These are phyloP conservation scores for Sphaerulina populicola DNA, from an alignment of 2,329 filamentous ascomycete species.

Conservation along the genomic window DNA sequence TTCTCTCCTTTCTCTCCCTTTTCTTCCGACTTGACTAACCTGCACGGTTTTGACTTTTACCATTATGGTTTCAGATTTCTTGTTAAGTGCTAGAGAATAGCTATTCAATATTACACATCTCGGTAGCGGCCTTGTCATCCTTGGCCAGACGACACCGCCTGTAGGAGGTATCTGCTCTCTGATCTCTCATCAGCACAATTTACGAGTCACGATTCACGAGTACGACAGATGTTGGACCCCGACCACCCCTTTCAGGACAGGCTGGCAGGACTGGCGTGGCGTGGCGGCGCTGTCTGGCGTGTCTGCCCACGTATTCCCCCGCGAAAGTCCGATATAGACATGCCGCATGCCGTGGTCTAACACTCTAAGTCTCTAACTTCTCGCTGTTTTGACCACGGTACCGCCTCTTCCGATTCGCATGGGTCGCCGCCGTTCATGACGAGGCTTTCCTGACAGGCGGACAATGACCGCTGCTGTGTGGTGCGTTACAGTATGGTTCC, in stretches of 20 bases:
- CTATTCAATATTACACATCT: too few species aligned
- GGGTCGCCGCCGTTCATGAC: neutral
- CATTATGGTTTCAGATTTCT: too few species aligned
- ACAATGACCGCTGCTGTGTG: neutral
- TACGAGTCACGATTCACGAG: too few species aligned
- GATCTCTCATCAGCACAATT: too few species aligned
- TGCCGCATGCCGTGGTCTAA: neutral
- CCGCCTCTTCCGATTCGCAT: constrained; percentile 4
- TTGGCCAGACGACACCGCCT: too few species aligned
- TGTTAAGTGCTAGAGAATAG: too few species aligned
- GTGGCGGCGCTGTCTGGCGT: neutral
- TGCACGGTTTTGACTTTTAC: too few species aligned
- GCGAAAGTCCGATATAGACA: neutral
- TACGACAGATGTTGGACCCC: too few species aligned
- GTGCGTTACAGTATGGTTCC: neutral
- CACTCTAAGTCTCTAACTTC: neutral
- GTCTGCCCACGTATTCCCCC: neutral
- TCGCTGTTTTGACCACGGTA: neutral
- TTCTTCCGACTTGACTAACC: too few species aligned
- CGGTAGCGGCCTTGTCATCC: too few species aligned
- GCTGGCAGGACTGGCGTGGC: neutral
- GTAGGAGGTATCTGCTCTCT: too few species aligned
- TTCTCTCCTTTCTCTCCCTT: too few species aligned
- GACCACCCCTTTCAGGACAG: neutral
- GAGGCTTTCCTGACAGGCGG: neutral